These are phyloP conservation scores for Neofusicoccum kwambonambiense DNA, from an alignment of 2,329 filamentous ascomycete species.

Conservation along the genomic window DNA sequence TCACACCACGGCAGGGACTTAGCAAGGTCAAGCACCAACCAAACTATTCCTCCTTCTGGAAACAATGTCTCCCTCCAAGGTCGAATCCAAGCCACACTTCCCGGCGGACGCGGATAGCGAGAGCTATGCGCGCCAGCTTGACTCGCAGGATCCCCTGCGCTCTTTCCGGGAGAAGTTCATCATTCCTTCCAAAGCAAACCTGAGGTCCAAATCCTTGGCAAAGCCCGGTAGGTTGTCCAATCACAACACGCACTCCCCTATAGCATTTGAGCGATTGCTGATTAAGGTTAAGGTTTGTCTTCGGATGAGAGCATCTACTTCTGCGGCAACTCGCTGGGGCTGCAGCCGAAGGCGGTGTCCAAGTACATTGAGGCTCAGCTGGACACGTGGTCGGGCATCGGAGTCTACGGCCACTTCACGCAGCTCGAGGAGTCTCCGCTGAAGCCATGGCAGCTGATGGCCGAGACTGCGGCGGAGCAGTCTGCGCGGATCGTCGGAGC, in stretches of 20 bases:
- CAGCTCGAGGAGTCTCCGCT: conserved; percentile 18
- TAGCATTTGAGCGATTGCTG: neutral
- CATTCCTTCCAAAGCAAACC: conserved; percentile 15
- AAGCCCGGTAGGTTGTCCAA: neutral
- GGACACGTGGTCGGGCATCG: conserved; percentile 19
- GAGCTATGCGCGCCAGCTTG: conserved; percentile 6
- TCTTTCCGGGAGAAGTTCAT: conserved; percentile 17
- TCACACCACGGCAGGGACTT: conserved; percentile 3
- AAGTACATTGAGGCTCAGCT: conserved; percentile 19
- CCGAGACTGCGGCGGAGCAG: conserved; percentile 13
- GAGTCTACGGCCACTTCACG: conserved; percentile 19
- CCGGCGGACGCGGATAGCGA: conserved; percentile 12
- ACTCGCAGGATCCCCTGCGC: conserved; percentile 15
- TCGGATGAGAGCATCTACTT: conserved; percentile 19
- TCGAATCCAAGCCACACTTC: conserved; percentile 12
- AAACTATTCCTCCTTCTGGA: neutral
- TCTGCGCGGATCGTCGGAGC: conserved; percentile 18
- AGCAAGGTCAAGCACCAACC: neutral
- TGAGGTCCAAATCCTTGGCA: conserved; percentile 2
- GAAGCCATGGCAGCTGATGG: conserved; percentile 18
- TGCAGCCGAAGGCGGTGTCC: conserved; percentile 18
- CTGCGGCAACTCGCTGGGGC: conserved; percentile 20
- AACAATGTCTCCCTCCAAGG: conserved; percentile 13
- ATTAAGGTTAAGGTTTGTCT: neutral
- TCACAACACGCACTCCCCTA: neutral